Percentiles rank a stretch among this genome's conserved stretches.
Conservation (phyloP, 768 basidiomycete species). For the Mycena chlorophos region DNA sequence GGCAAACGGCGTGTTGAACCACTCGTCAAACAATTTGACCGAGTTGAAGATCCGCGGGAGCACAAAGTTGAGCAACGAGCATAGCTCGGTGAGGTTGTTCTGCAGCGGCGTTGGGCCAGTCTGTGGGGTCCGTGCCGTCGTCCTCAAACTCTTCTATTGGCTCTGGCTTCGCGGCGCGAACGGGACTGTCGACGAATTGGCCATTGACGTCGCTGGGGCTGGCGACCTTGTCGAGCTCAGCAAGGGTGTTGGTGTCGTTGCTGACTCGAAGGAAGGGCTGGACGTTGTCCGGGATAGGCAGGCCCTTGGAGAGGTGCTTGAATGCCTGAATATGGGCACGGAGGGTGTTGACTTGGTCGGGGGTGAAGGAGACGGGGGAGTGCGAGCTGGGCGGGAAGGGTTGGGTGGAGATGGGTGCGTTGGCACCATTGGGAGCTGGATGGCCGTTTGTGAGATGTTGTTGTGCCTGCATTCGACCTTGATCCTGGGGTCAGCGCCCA, state of each 20-base stretch:
- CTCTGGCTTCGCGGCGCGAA: slow-evolving; percentile 50
- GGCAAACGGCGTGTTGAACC: slow-evolving; percentile 99
- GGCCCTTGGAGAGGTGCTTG: slow-evolving; percentile 64
- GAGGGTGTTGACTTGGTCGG: slow-evolving; percentile 72
- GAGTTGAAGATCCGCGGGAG: slow-evolving; percentile 97
- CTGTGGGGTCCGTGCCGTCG: slow-evolving; percentile 50
- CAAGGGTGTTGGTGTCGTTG: slow-evolving; percentile 56
- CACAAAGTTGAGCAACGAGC: slow-evolving; percentile 94
- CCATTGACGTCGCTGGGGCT: slow-evolving; percentile 59
- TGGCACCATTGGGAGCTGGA: slow-evolving; percentile 22
- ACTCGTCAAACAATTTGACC: slow-evolving; percentile 98
- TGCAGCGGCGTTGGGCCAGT: slow-evolving; percentile 88
- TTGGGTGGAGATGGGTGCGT: slow-evolving; percentile 48
- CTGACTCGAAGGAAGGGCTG: slow-evolving; percentile 70
- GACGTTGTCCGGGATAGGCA: slow-evolving; percentile 67
- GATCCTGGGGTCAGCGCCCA: slow-evolving; percentile 2
- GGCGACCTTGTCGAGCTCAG: slow-evolving; percentile 65
- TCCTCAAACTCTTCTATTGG: slow-evolving; percentile 58
- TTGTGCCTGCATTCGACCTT: slow-evolving; percentile 27
- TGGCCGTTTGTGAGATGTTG: slow-evolving; percentile 42
- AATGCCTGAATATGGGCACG: slow-evolving; percentile 83
- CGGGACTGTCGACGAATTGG: slow-evolving; percentile 71
- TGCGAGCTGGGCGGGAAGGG: slow-evolving; percentile 55
- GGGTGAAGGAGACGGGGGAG: slow-evolving; percentile 78
- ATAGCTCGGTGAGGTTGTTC: slow-evolving; percentile 95